Percentiles rank a stretch among this genome's conserved stretches.
phyloP scores from a whole-genome alignment of 2,329 filamentous ascomycete genomes.

The Chrysoporthe deuterocubensis region DNA sequence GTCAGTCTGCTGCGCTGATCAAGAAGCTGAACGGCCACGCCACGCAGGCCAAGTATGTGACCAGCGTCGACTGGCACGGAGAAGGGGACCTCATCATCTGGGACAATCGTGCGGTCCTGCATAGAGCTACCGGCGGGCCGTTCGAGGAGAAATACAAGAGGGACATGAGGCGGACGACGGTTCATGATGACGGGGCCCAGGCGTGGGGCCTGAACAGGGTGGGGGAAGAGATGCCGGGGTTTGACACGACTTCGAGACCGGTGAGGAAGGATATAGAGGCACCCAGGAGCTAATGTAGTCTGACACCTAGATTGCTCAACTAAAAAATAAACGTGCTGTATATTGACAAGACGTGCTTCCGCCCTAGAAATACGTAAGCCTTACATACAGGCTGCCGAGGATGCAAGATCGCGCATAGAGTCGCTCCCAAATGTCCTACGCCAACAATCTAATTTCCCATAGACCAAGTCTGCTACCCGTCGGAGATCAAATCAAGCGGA shows the following conservation, averaged over 20 bases:
- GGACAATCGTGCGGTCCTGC: conserved; percentile 63
- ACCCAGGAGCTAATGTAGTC: neutral
- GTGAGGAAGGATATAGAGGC: neutral
- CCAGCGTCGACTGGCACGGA: conserved; percentile 52
- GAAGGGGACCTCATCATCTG: conserved; percentile 58
- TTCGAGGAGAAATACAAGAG: conserved; percentile 53
- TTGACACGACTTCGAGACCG: conserved; percentile 21
- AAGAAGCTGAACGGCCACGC: conserved; percentile 51
- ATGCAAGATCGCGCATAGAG: too few species aligned
- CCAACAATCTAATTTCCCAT: too few species aligned
- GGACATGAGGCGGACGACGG: conserved; percentile 61
- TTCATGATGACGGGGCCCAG: conserved; percentile 49
- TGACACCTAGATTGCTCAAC: too few species aligned
- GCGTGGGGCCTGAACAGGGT: conserved; percentile 44
- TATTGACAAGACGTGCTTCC: too few species aligned
- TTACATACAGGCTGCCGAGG: too few species aligned
- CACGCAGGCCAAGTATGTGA: conserved; percentile 50
- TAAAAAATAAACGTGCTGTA: too few species aligned
- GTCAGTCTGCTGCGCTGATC: conserved; percentile 43
- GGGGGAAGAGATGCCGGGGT: conserved; percentile 33
- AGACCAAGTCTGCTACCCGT: too few species aligned
- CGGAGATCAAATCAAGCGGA: neutral
- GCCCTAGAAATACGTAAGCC: too few species aligned
- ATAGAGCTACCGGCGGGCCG: conserved; percentile 52
- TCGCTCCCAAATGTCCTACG: too few species aligned